Base-by-base conservation (phyloP, 345 rosid species). In the Arabidopsis arenosa region DNA sequence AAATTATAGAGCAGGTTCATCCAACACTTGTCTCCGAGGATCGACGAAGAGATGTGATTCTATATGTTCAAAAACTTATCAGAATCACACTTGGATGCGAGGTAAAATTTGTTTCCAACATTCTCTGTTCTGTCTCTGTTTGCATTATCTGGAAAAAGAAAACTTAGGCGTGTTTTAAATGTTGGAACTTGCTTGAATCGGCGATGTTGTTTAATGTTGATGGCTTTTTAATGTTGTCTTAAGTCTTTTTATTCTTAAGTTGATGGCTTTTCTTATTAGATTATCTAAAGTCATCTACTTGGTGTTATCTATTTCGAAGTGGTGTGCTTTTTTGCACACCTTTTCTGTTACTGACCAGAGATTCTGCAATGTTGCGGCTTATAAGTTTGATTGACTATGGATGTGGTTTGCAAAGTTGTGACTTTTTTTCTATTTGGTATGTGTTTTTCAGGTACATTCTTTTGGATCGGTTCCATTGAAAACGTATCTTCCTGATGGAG, bases 401-500 rank as follows among this genome's bases (percentile, higher is more conserved):
- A 35, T 66, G 43, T 23, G 36, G 11, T 53, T 66, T 53, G 4
- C 45, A 15, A 5, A 54, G 77, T 63, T 63, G 53, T 37, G 70
- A 62, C 28, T 53, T 14, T 64, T 39, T 70, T 9, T 9, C 18
- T 4, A 43, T 49, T 23, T 11, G 26, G 7, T 75, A 21, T 80
- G 40, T 41, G 15, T 68, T 30, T 81, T 75, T 45, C 84, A 93
- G 98, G 98, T 93, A 33, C 84, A 80, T 78, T 89, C 97, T 18
- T 93, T 89, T 82, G 98, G 98, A 43, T 93, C 98, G 5, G 98
- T 93, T 9, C 98, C 98, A 2, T 79, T 93, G 83, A 93, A 84
- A 84, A 93, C 98, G 3, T 93, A 93, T 88, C 98, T 93, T 71
- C 98, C 98, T 52, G 98, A 93, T 80, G 97, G 97, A 56, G 98